Conservation (phyloP, 768 basidiomycete species). For the Kondoa malvinella region DNA sequence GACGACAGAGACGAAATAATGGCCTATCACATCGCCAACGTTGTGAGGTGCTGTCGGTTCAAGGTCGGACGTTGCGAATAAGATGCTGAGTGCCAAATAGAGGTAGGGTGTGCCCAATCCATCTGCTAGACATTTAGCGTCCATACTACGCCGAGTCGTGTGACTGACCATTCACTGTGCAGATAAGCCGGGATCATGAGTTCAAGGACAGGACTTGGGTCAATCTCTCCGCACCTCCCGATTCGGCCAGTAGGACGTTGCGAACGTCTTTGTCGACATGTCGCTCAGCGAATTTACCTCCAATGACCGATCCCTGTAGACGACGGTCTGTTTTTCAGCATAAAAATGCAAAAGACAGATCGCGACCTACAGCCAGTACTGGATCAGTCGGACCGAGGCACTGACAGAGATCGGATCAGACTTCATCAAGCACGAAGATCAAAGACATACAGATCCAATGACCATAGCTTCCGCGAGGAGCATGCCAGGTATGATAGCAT, state of each 20-base stretch:
- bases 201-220: background rate
- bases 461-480: background rate
- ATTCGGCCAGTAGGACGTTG: background rate
- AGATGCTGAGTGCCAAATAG: background rate
- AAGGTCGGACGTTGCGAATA: background rate
- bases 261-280: background rate
- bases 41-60: background rate
- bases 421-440: background rate
- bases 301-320: background rate
- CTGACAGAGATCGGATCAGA: background rate
- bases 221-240: background rate
- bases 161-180: background rate
- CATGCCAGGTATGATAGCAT: background rate
- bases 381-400: background rate
- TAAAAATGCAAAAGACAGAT: background rate
- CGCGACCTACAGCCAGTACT: background rate
- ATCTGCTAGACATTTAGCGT: background rate
- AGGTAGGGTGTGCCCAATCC: background rate
- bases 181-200: background rate
- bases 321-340: background rate
- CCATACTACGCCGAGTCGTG: background rate
- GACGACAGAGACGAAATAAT: background rate
- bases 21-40: background rate
- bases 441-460: background rate
- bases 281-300: background rate